Percentiles rank a stretch among this genome's conserved stretches.
Evolutionary conservation across 371 early-diverging fungal species (phyloP).

Genomic region (Lichtheimia corymbifera): DNA sequence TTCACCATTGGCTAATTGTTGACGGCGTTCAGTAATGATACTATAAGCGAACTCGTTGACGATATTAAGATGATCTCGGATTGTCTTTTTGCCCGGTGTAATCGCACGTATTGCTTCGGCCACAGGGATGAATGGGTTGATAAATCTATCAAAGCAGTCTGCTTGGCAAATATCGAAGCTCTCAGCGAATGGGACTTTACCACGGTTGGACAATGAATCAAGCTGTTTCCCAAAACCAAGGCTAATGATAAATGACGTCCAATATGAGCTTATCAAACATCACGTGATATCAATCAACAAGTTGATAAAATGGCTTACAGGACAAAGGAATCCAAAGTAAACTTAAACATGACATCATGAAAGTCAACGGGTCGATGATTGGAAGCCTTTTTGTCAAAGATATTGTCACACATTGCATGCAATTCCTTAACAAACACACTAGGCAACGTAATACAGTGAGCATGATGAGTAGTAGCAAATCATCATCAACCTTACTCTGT

Average conservation of each 20-base stretch:
- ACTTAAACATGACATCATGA: constrained; percentile 56
- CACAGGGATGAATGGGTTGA: constrained; percentile 51
- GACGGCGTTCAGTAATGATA: constrained; percentile 44
- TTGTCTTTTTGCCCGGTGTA: constrained; percentile 34
- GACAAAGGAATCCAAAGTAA: constrained; percentile 63
- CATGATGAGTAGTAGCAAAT: neutral
- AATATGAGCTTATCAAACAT: neutral
- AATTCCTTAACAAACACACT: constrained; percentile 44
- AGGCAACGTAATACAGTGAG: neutral
- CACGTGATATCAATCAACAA: neutral
- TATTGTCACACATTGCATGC: constrained; percentile 18
- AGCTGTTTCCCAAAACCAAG: constrained; percentile 6
- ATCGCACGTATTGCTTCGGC: constrained; percentile 33
- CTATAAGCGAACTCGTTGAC: constrained; percentile 51
- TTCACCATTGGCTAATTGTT: constrained; percentile 37
- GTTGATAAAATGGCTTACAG: constrained; percentile 8
- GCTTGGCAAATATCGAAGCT: constrained; percentile 53
- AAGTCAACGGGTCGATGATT: constrained; percentile 49
- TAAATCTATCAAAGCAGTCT: constrained; percentile 43
- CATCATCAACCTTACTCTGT: constrained; percentile 19
- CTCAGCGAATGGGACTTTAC: constrained; percentile 47
- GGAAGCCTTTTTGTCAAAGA: constrained; percentile 33
- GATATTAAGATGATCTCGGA: constrained; percentile 42
- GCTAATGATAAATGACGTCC: neutral
- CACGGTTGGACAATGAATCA: constrained; percentile 18